phyloP scores from a whole-genome alignment of 2,329 filamentous ascomycete genomes.

The Zasmidium angulare region DNA sequence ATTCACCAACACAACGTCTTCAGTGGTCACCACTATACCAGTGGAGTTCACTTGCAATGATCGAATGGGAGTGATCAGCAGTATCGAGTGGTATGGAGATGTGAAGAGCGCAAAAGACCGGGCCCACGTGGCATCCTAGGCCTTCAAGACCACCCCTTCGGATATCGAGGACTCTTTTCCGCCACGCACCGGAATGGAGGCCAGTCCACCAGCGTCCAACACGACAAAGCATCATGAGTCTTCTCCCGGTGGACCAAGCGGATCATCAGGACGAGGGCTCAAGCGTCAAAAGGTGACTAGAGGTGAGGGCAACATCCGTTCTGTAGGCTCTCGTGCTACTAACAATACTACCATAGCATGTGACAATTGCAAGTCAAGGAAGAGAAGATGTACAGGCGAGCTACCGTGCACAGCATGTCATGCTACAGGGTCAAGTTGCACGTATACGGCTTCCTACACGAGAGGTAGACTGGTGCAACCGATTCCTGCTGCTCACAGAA shows the following conservation, averaged over 20 bases:
- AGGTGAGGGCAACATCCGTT: slow-evolving; percentile 10
- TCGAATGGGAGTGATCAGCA: too few species aligned
- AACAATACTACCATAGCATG: slow-evolving; percentile 23
- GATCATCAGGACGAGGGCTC: slow-evolving; percentile 8
- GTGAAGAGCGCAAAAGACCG: not conserved
- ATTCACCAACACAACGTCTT: too few species aligned
- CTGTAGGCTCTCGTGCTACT: slow-evolving; percentile 7
- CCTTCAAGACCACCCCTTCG: not conserved
- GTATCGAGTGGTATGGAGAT: not conserved
- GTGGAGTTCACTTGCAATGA: too few species aligned
- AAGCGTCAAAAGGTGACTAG: slow-evolving; percentile 29
- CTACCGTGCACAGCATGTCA: slow-evolving; percentile 42
- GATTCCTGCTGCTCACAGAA: slow-evolving; percentile 34
- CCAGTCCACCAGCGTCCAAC: not conserved
- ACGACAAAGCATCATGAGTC: not conserved
- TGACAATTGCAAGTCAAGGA: slow-evolving; percentile 34
- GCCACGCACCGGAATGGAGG: not conserved
- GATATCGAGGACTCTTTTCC: not conserved
- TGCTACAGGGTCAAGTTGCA: slow-evolving; percentile 39
- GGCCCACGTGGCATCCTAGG: not conserved
- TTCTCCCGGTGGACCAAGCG: not conserved
- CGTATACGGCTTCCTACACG: slow-evolving; percentile 52
- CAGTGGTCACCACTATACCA: too few species aligned
- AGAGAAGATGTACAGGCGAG: slow-evolving; percentile 43
- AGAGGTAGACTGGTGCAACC: slow-evolving; percentile 36